Evolutionary conservation across 169 alveolate species (phyloP).

Genomic region (Cryptosporidium sp.): DNA sequence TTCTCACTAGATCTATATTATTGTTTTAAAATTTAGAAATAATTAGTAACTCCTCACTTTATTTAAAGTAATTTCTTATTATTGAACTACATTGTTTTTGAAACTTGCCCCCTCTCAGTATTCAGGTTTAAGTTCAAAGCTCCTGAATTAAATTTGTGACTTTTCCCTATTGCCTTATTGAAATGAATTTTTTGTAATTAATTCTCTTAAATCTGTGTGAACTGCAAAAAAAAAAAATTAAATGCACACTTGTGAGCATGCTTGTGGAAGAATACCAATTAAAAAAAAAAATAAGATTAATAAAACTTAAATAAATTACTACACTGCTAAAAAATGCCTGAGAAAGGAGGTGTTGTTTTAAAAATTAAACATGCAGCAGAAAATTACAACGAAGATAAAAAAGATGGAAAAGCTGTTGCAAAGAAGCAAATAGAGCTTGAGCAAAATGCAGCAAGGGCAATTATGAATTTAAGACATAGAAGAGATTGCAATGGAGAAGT

Average conservation of each 20-base stretch:
- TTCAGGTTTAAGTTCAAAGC: too few relatives aligned
- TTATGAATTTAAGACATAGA: conserved; percentile 42
- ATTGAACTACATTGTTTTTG: neutral
- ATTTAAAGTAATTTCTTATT: neutral
- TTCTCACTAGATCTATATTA: conserved; percentile 1
- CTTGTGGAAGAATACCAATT: neutral
- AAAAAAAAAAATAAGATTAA: neutral
- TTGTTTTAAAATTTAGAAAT: conserved; percentile 18
- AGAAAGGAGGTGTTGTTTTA: conserved; percentile 47
- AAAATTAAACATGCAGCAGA: conserved; percentile 68
- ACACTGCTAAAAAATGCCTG: conserved; percentile 22
- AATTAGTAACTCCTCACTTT: neutral
- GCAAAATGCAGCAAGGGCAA: conserved; percentile 53
- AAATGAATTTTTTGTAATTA: neutral
- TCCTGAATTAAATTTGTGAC: too few relatives aligned
- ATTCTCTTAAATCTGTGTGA: neutral
- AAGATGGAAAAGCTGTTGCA: conserved; percentile 46
- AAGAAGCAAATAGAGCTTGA: conserved; percentile 56
- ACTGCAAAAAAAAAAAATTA: too few relatives aligned
- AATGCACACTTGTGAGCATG: conserved; percentile 9
- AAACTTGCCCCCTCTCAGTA: too few relatives aligned
- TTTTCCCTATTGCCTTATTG: too few relatives aligned
- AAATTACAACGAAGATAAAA: conserved; percentile 37
- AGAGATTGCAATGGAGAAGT: conserved; percentile 68
- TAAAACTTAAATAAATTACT: neutral